Evolutionary conservation across 352 stramenopile species (phyloP), one percentile per base, ranked within the genome.

Genomic region (Phytophthora lateralis): DNA sequence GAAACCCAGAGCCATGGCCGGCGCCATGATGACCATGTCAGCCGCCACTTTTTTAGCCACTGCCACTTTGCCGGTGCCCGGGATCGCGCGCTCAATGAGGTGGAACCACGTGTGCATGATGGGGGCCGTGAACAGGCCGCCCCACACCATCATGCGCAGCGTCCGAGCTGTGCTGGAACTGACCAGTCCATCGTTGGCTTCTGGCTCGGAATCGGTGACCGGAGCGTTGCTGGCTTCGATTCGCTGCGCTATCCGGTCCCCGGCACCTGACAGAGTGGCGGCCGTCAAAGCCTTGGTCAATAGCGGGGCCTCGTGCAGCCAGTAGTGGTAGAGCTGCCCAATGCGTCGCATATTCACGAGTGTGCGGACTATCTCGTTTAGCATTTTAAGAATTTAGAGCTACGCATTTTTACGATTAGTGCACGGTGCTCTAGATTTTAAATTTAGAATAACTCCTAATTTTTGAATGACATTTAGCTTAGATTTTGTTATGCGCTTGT

Each of bases 61-160:
- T 9, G 56, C 73, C 6, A 66, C 39, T 18, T 64, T 62, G 21
- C 60, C 54, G 6, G 51, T 61, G 17, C 63, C 71, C 1, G 63
- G 66, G 17, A 78, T 73, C 34, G 71, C 41, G 70, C 56, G 55
- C 56, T 97, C 91, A 27, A 98, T 80, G 29, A 91, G 42, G 18
- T 88, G 73, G 60, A 97, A 97, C 68, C 95, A 97, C 49, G 83
- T 95, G 70, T 98, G 89, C 75, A 93, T 95, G 62, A 78, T 79
- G 12, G 90, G 89, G 26, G 90, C 87, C 61, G 96, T 87, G 35
- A 97, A 74, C 14, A 94, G 53, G 10, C 93, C 82, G 26, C 90
- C 90, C 66, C 95, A 97, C 32, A 95, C 75, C 50, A 94, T 83
- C 78, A 95, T 96, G 12, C 90, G 76, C 15, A 80, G 55, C 15